These are phyloP conservation scores for Cadophora malorum DNA, from an alignment of 2,329 filamentous ascomycete species.

Conservation along the genomic window DNA sequence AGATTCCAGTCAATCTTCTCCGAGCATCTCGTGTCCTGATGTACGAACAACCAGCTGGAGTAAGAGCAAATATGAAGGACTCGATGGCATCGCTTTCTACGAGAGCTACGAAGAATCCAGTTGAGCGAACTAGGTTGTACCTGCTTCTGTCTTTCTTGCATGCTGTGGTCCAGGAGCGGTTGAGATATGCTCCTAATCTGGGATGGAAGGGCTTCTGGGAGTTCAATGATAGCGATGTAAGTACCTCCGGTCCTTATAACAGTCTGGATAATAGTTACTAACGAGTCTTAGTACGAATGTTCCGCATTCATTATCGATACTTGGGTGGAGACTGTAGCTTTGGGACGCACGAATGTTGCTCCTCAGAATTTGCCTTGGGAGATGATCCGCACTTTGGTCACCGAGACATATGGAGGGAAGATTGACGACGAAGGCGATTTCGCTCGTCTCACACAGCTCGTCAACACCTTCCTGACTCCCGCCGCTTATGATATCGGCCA, in stretches of 20 bases:
- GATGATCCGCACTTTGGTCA: conserved; percentile 88
- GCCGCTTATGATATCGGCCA: conserved; percentile 92
- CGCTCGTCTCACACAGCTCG: conserved; percentile 72
- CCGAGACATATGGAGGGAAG: conserved; percentile 97
- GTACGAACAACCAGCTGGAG: conserved; percentile 97
- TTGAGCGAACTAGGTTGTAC: conserved; percentile 90
- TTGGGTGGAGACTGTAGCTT: conserved; percentile 85
- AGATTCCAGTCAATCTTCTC: conserved; percentile 95
- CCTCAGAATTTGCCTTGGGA: conserved; percentile 96
- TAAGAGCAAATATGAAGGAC: conserved; percentile 98
- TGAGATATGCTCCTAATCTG: conserved; percentile 90
- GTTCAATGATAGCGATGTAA: conserved; percentile 98
- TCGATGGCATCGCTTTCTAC: conserved; percentile 84
- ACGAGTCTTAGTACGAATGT: conserved; percentile 80
- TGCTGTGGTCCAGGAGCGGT: conserved; percentile 91
- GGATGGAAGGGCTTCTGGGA: conserved; percentile 99
- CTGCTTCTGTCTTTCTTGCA: conserved; percentile 92
- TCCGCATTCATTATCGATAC: conserved; percentile 94
- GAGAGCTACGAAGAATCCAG: conserved; percentile 79
- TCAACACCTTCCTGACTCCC: conserved; percentile 80
- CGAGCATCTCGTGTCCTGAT: conserved; percentile 93
- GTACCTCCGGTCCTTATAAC: conserved; percentile 48
- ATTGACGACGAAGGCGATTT: conserved; percentile 93
- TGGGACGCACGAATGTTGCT: conserved; percentile 88
- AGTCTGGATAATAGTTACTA: conserved; percentile 59